A percentile compares a stretch with the other conserved stretches of the same genome.
phyloP scores from a whole-genome alignment of 2,329 filamentous ascomycete genomes.

The Magnaporthiopsis incrustans region DNA sequence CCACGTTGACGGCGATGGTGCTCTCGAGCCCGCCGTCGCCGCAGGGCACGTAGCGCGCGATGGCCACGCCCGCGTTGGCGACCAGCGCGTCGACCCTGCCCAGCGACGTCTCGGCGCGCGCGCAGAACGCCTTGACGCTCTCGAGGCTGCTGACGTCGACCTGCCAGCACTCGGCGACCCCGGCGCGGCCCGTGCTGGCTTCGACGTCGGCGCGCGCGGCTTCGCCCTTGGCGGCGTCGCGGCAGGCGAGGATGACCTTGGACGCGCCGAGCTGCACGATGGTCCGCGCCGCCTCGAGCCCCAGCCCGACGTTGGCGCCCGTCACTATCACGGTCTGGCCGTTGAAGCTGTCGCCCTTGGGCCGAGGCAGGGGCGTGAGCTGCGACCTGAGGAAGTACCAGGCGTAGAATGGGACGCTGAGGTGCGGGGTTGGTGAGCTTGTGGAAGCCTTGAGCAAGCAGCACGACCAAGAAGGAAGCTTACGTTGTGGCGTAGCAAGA shows the following conservation, averaged over 20 bases:
- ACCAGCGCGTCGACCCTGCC: slow-evolving; percentile 34
- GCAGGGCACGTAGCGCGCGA: slow-evolving; percentile 9
- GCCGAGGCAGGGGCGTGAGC: slow-evolving; percentile 15
- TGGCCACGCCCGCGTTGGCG: slow-evolving; percentile 30
- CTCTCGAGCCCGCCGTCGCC: slow-evolving; percentile 33
- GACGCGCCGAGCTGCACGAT: slow-evolving; percentile 26
- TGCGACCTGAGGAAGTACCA: slow-evolving; percentile 13
- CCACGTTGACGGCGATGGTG: slow-evolving; percentile 37
- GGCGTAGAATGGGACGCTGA: slow-evolving; percentile 9
- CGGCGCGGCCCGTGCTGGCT: slow-evolving; percentile 13
- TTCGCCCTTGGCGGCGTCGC: slow-evolving; percentile 26
- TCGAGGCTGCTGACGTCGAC: slow-evolving; percentile 40
- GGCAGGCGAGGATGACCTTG: slow-evolving; percentile 30
- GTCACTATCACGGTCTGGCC: slow-evolving; percentile 27
- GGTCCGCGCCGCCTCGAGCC: slow-evolving; percentile 29
- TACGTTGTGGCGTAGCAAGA: slow-evolving; percentile 11
- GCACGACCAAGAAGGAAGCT: slow-evolving; percentile 2
- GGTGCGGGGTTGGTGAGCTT: neutral
- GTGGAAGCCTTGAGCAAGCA: neutral
- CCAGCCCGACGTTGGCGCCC: slow-evolving; percentile 30
- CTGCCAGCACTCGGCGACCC: slow-evolving; percentile 34
- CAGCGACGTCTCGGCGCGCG: slow-evolving; percentile 19
- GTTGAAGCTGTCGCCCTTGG: slow-evolving; percentile 15
- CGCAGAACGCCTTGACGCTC: slow-evolving; percentile 34
- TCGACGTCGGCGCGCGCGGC: slow-evolving; percentile 30